phyloP scores from a whole-genome alignment of 441 rosid species.

The Croton setiger region DNA sequence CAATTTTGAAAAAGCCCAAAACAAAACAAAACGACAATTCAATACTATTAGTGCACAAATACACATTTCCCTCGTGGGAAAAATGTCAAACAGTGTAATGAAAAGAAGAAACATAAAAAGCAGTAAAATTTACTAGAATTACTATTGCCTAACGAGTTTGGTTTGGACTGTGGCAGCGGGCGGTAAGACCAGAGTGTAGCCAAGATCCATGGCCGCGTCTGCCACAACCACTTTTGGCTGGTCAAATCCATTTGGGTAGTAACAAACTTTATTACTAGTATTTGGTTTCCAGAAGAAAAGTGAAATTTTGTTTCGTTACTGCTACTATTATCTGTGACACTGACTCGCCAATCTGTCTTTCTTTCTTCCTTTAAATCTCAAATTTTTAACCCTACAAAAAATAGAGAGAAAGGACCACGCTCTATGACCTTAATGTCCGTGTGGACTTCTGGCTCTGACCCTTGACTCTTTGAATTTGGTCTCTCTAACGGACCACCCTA shows the following conservation, averaged over 20 bases:
- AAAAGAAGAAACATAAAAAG: no score
- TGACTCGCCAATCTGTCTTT: not conserved
- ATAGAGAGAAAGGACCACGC: not conserved
- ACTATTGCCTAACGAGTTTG: no score
- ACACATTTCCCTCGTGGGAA: no score
- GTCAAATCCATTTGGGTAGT: not conserved
- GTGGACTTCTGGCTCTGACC: constrained; percentile 12
- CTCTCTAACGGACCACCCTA: not conserved
- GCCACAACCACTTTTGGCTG: not conserved
- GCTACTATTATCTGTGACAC: not conserved
- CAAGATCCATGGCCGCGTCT: not conserved
- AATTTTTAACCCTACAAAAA: not conserved
- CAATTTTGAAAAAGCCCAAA: not conserved
- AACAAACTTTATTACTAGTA: not conserved
- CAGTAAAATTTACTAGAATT: no score
- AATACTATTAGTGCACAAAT: no score
- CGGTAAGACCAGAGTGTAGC: not conserved
- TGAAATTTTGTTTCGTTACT: not conserved
- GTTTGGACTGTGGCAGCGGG: not conserved
- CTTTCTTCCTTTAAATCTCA: not conserved
- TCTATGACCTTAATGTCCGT: not conserved
- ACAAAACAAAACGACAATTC: not conserved
- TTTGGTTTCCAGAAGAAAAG: not conserved
- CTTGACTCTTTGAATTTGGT: constrained; percentile 12
- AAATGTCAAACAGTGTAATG: no score